These are phyloP conservation scores for Cenchrus fungigraminus DNA, from an alignment of 176 grass and related monocot genomes.

Conservation along the genomic window DNA sequence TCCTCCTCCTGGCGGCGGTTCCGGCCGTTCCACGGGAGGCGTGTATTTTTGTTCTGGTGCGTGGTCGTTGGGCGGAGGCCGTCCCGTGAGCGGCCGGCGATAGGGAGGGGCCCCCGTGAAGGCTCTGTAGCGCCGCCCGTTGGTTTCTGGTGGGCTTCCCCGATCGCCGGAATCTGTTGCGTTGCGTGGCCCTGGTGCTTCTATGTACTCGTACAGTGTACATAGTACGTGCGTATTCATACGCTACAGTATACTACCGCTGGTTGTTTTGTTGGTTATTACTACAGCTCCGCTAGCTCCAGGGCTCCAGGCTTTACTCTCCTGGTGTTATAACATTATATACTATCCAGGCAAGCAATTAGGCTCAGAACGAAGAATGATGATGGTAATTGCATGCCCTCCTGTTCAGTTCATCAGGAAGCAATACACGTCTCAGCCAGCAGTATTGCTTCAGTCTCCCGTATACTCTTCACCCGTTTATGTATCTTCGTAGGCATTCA, in stretches of 20 bases:
- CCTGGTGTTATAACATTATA: neutral
- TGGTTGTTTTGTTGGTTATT: neutral
- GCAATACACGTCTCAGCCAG: neutral
- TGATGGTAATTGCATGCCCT: too few relatives aligned
- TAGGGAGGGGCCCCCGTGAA: neutral
- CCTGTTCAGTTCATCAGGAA: neutral
- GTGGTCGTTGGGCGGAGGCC: constrained; percentile 39
- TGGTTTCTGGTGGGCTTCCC: constrained; percentile 3
- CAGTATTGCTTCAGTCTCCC: neutral
- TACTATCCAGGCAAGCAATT: neutral
- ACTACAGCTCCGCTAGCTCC: neutral
- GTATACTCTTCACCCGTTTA: neutral
- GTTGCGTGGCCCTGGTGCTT: neutral
- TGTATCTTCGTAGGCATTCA: too few relatives aligned
- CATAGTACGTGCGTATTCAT: too few relatives aligned
- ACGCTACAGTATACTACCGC: too few relatives aligned
- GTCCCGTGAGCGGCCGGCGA: constrained; percentile 22
- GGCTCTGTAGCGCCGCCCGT: constrained; percentile 12
- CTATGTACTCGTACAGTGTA: neutral
- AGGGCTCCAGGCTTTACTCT: neutral
- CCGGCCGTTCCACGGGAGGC: constrained; percentile 43
- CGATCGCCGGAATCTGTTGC: neutral
- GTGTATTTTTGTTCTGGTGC: constrained; percentile 44
- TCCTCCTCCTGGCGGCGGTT: neutral
- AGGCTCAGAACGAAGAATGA: neutral